A percentile compares a stretch with the other conserved stretches of the same genome.
These are phyloP conservation scores for Phaeoacremonium minimum DNA, from an alignment of 2,329 filamentous ascomycete species.

Conservation along the genomic window DNA sequence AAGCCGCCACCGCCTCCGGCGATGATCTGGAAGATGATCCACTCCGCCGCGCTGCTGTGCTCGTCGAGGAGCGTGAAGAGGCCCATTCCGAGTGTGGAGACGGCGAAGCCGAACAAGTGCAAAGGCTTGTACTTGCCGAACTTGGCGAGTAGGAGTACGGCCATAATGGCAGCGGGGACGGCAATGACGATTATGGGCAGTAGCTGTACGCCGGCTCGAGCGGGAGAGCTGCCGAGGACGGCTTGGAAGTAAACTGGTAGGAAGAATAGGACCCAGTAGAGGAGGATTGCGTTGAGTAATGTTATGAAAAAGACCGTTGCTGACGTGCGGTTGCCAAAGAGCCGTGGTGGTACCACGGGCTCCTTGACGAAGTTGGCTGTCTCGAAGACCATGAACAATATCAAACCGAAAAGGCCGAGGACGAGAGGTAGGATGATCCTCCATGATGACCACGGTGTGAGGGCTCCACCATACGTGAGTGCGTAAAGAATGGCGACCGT, in stretches of 20 bases:
- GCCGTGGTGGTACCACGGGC: slow-evolving; percentile 13
- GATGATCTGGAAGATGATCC: slow-evolving; percentile 34
- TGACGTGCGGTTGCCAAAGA: slow-evolving; percentile 12
- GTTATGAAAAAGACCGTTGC: slow-evolving; percentile 4
- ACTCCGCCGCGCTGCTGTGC: slow-evolving; percentile 24
- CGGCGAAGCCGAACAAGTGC: slow-evolving; percentile 27
- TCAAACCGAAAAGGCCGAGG: slow-evolving; percentile 21
- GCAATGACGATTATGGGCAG: slow-evolving; percentile 23
- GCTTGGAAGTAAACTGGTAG: slow-evolving; percentile 4
- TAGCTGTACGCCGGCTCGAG: slow-evolving; percentile 24
- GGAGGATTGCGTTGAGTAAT: slow-evolving; percentile 6
- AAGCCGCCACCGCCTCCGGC: slow-evolving; percentile 35
- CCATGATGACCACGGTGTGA: slow-evolving; percentile 31
- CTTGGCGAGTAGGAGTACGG: slow-evolving; percentile 20
- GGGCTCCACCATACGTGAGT: slow-evolving; percentile 33
- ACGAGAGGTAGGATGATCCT: slow-evolving; percentile 31
- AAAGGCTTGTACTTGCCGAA: slow-evolving; percentile 26
- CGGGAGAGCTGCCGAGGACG: slow-evolving; percentile 19
- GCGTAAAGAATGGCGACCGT: slow-evolving; percentile 29
- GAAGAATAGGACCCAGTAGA: slow-evolving; percentile 8
- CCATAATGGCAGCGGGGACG: slow-evolving; percentile 20
- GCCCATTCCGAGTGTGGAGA: slow-evolving; percentile 35
- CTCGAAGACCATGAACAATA: slow-evolving; percentile 6
- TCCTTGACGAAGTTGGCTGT: slow-evolving; percentile 1
- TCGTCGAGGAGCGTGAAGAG: slow-evolving; percentile 31